Conservation (phyloP, 2,329 filamentous ascomycete species). For the Emericellopsis cladophorae region DNA sequence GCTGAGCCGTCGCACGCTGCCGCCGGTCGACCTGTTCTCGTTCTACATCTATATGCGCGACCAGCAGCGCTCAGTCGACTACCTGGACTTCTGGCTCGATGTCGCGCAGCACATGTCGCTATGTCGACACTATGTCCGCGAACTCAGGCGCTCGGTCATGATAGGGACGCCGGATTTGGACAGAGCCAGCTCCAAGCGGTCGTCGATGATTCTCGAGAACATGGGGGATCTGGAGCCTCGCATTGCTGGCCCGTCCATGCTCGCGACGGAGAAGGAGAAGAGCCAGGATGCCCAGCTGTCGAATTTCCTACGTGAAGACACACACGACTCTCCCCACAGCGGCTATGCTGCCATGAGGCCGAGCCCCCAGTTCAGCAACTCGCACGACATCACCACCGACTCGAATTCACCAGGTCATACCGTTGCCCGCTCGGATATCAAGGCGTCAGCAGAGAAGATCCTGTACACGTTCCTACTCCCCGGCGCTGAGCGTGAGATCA, state of each 20-base stretch:
- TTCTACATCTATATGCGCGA: constrained; percentile 99
- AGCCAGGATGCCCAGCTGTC: constrained; percentile 84
- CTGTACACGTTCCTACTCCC: constrained; percentile 95
- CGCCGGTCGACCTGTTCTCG: constrained; percentile 92
- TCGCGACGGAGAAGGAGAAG: constrained; percentile 56
- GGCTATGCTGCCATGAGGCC: constrained; percentile 32
- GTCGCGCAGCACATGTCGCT: constrained; percentile 98
- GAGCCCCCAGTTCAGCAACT: constrained; percentile 46
- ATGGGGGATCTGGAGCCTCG: constrained; percentile 53
- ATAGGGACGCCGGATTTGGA: constrained; percentile 87
- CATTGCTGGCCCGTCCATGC: constrained; percentile 48
- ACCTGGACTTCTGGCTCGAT: constrained; percentile 98
- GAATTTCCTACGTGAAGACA: constrained; percentile 66
- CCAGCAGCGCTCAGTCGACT: constrained; percentile 94
- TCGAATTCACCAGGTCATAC: constrained; percentile 75
- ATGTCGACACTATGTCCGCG: constrained; percentile 92
- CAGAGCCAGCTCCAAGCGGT: constrained; percentile 68
- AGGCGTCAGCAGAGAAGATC: constrained; percentile 92
- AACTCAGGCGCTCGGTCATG: constrained; percentile 84
- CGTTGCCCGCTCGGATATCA: constrained; percentile 79
- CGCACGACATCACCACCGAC: constrained; percentile 53
- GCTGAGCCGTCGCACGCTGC: constrained; percentile 81
- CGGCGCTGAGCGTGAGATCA: constrained; percentile 93
- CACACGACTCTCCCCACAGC: constrained; percentile 38
- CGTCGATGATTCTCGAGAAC: constrained; percentile 65